Conservation (phyloP, 768 basidiomycete species). For the Lactifluus hygrophoroides region DNA sequence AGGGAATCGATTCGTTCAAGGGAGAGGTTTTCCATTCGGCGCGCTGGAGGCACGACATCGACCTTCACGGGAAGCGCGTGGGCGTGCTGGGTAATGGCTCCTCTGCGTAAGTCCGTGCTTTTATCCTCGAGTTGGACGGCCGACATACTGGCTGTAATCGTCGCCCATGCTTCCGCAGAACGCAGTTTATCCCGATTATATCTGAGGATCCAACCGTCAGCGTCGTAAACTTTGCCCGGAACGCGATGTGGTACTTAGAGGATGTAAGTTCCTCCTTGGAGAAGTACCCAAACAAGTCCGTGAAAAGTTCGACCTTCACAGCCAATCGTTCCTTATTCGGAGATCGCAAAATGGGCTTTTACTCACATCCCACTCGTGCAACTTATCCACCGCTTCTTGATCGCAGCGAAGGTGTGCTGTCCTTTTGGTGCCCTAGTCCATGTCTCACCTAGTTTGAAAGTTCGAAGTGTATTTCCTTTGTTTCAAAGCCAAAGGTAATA, state of each 20-base stretch:
- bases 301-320: neutral
- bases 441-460: neutral
- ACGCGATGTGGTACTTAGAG: slow-evolving; percentile 47
- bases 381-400: slow-evolving; percentile 36
- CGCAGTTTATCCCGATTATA: slow-evolving; percentile 48
- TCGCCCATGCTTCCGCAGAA: neutral
- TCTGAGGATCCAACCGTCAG: slow-evolving; percentile 38
- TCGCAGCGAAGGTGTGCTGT: slow-evolving; percentile 37
- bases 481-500: slow-evolving; percentile 7
- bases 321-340: slow-evolving; percentile 32
- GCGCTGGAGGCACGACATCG: slow-evolving; percentile 44
- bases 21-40: slow-evolving; percentile 51
- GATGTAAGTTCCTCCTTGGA: slow-evolving; percentile 29
- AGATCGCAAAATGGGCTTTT: slow-evolving; percentile 43
- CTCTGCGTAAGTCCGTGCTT: slow-evolving; percentile 33
- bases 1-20: slow-evolving; percentile 32
- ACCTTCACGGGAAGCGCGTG: slow-evolving; percentile 42
- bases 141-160: neutral
- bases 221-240: slow-evolving; percentile 47
- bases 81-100: slow-evolving; percentile 58
- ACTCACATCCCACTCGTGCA: slow-evolving; percentile 41
- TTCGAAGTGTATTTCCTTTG: neutral
- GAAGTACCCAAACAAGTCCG: neutral
- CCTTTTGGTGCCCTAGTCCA: neutral
- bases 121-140: neutral